These are phyloP conservation scores for Paratinospora sagittata DNA, from an alignment of 164 flowering plant species.

Conservation along the genomic window DNA sequence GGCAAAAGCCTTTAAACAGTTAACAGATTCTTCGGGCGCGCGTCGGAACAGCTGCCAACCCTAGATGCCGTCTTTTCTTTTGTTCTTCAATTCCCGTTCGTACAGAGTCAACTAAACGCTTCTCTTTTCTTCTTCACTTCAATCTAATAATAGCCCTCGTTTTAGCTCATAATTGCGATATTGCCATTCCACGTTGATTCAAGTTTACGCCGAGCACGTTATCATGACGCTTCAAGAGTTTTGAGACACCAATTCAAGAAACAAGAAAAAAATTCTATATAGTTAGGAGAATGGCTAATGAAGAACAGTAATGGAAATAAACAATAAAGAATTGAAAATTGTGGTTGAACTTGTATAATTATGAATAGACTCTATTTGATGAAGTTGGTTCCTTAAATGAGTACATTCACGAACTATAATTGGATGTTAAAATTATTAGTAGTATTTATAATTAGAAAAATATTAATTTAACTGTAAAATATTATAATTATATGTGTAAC, in stretches of 20 bases:
- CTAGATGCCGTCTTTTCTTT: background rate
- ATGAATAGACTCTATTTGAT: too few species aligned
- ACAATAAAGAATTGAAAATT: too few species aligned
- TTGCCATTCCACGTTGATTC: background rate
- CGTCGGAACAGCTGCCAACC: background rate
- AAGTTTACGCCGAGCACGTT: background rate
- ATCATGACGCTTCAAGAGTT: background rate
- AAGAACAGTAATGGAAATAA: background rate
- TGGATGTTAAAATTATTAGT: too few species aligned
- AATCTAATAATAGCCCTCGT: background rate
- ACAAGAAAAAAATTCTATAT: too few species aligned
- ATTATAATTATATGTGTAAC: too few species aligned
- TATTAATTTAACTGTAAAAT: too few species aligned
- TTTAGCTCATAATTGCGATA: background rate
- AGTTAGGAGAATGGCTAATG: background rate
- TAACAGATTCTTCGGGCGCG: background rate
- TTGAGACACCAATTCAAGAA: background rate
- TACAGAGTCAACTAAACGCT: background rate
- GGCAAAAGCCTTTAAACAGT: constrained; percentile 1
- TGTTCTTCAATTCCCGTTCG: background rate
- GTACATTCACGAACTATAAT: too few species aligned
- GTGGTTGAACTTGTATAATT: too few species aligned
- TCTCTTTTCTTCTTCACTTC: background rate
- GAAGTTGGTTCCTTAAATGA: too few species aligned
- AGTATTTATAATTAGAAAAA: too few species aligned